Evolutionary conservation across 2,329 filamentous ascomycete species (phyloP).

Genomic region (Neofusicoccum cordaticola): DNA sequence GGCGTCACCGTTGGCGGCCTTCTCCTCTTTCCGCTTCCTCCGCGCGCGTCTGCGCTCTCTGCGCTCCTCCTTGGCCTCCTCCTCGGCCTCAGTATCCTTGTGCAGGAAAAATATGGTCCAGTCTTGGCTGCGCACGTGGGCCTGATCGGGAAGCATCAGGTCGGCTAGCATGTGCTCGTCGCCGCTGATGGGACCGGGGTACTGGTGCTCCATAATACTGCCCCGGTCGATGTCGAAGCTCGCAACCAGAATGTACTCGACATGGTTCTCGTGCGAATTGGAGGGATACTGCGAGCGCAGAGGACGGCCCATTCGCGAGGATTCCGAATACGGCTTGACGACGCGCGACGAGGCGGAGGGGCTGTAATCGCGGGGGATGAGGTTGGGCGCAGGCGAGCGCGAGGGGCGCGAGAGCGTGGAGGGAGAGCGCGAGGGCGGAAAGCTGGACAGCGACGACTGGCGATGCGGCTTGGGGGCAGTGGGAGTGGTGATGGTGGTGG

Average conservation of each 20-base stretch:
- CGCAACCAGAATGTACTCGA: conserved; percentile 96
- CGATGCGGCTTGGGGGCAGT: conserved; percentile 29
- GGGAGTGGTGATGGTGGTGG: not conserved
- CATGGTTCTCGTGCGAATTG: conserved; percentile 71
- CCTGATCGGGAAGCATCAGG: conserved; percentile 96
- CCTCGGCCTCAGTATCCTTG: conserved; percentile 85
- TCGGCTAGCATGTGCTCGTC: conserved; percentile 98
- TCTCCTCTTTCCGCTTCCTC: conserved; percentile 45
- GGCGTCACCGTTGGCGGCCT: conserved; percentile 38
- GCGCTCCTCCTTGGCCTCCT: conserved; percentile 62
- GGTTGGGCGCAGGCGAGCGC: conserved; percentile 35
- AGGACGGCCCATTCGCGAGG: conserved; percentile 22
- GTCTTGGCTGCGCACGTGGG: conserved; percentile 89
- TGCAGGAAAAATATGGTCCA: conserved; percentile 99
- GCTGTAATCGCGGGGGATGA: conserved; percentile 31
- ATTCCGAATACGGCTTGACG: conserved; percentile 29
- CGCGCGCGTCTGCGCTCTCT: conserved; percentile 55
- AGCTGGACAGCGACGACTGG: conserved; percentile 42
- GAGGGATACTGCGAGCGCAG: conserved; percentile 50
- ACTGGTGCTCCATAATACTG: conserved; percentile 98
- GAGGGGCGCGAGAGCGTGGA: conserved; percentile 35
- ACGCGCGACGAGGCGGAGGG: conserved; percentile 20
- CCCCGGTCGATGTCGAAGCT: conserved; percentile 96
- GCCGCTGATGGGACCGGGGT: conserved; percentile 88
- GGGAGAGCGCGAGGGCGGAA: conserved; percentile 39